Conservation (phyloP, 306 rosid genomes). For the Inga oerstediana region DNA sequence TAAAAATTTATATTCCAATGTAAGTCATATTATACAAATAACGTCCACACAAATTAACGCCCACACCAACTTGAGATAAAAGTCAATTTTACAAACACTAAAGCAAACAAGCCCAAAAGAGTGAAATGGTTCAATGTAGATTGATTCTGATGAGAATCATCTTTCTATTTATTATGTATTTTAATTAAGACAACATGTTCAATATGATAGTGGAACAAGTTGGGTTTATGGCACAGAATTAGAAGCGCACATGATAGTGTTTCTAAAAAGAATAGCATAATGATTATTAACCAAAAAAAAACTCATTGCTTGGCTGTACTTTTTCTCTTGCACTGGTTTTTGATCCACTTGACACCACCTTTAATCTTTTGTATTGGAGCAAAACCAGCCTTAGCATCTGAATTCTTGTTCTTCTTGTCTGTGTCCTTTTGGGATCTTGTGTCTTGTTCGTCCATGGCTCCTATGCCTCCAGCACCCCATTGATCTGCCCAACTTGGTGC, state of each 20-base stretch:
- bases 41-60: too few relatives aligned
- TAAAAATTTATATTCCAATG: too few relatives aligned
- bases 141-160: background rate
- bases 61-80: too few relatives aligned
- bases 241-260: constrained; percentile 20
- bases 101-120: background rate
- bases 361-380: constrained; percentile 62
- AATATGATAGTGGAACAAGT: background rate
- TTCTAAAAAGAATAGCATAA: background rate
- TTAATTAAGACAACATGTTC: background rate
- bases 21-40: too few relatives aligned
- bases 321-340: constrained; percentile 64
- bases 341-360: constrained; percentile 70
- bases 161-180: background rate
- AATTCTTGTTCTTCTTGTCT: constrained; percentile 60
- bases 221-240: constrained; percentile 10
- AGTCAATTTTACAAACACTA: background rate
- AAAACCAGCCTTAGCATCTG: constrained; percentile 50
- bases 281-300: background rate
- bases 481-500: constrained; percentile 89
- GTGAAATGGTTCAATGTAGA: background rate
- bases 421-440: constrained; percentile 48
- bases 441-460: constrained; percentile 62
- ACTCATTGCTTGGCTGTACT: constrained; percentile 36
- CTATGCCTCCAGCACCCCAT: constrained; percentile 83